Base-by-base conservation (phyloP, 2,329 filamentous ascomycete genomes). In the Paraconiothyrium brasiliense region DNA sequence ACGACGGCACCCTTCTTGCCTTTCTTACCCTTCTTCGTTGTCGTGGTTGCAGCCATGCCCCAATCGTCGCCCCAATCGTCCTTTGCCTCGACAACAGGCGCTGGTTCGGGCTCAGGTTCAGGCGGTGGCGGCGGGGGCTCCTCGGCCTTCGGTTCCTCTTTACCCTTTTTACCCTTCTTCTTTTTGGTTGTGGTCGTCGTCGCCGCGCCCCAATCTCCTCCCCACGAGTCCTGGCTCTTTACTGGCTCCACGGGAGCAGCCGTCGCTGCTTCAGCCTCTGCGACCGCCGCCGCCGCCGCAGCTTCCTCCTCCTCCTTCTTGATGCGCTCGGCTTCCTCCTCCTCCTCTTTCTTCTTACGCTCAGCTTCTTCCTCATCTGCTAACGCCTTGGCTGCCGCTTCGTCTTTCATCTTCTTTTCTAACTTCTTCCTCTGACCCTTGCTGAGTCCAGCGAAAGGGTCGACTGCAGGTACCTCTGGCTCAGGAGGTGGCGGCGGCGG, bases 1-100 rank as follows among this genome's bases (percentile, higher is more conserved):
- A 87, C 82, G 27, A 84, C 73, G 7, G 82, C 79, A 20, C 79
- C 76, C 67, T 85, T 85, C 69, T 81, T 84, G 32, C 77, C 76
- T 71, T 86, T 86, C 77, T 85, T 85, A 54, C 80, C 72, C 64
- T 85, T 85, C 67, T 85, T 85, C 2, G 80, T 79, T 41, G 57
- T 41, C 11, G 60, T 58, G 32, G 64, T 64, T 7, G 55, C 64
- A 47, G 30, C 16, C 20, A 24, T 24, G 44, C 61, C 67, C 16
- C 64, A 63, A 48, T 67, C 64, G 3, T 70, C 69, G 35, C 60
- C 67, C 80, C 79, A 35, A 78, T 70, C 48, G 46, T 76, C 74
- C 65, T 78, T 80, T 56, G 71, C 71, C 41, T 69, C 68, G 37
- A 68, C 70, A 9, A 67, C 51, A 20, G 66, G 58, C 39, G 69